phyloP scores from a whole-genome alignment of 352 stramenopile species.

The Plasmopara viticola region DNA sequence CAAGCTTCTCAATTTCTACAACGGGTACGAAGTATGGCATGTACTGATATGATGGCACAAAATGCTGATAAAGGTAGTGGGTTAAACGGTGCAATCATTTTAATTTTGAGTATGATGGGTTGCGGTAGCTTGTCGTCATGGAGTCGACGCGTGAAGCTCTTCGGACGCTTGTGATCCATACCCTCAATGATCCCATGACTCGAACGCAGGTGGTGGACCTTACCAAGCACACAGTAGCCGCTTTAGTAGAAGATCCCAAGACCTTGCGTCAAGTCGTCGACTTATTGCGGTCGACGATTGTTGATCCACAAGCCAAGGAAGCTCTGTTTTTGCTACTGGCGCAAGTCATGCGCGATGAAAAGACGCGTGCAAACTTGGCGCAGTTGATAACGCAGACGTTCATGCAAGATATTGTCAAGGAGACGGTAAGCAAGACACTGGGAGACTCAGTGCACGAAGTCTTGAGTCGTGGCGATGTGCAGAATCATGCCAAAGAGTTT shows the following conservation, averaged over 20 bases:
- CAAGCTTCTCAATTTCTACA: constrained; percentile 74
- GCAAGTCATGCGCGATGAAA: constrained; percentile 54
- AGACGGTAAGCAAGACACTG: constrained; percentile 47
- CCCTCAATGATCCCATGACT: constrained; percentile 54
- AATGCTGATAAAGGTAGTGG: background rate
- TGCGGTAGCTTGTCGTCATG: constrained; percentile 59
- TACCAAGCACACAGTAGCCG: constrained; percentile 36
- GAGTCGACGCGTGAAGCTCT: constrained; percentile 53
- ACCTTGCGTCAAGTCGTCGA: constrained; percentile 54
- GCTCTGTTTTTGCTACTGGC: constrained; percentile 52
- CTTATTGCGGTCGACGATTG: constrained; percentile 39
- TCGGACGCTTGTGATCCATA: constrained; percentile 42
- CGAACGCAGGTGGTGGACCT: constrained; percentile 44
- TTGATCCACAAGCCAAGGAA: constrained; percentile 43
- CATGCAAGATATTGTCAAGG: constrained; percentile 58
- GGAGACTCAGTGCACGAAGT: constrained; percentile 69
- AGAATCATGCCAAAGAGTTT: constrained; percentile 82
- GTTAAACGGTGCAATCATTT: too few species aligned
- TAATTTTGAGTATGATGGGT: background rate
- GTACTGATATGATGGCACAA: constrained; percentile 22
- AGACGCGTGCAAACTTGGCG: constrained; percentile 46
- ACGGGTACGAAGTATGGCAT: constrained; percentile 23
- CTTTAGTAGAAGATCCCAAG: constrained; percentile 46
- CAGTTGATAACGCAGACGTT: constrained; percentile 64
- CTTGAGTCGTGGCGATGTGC: constrained; percentile 63